A percentile compares a stretch with the other conserved stretches of the same genome.
Conservation (phyloP, 768 basidiomycete species). For the Omphalotus guepiniiformis region DNA sequence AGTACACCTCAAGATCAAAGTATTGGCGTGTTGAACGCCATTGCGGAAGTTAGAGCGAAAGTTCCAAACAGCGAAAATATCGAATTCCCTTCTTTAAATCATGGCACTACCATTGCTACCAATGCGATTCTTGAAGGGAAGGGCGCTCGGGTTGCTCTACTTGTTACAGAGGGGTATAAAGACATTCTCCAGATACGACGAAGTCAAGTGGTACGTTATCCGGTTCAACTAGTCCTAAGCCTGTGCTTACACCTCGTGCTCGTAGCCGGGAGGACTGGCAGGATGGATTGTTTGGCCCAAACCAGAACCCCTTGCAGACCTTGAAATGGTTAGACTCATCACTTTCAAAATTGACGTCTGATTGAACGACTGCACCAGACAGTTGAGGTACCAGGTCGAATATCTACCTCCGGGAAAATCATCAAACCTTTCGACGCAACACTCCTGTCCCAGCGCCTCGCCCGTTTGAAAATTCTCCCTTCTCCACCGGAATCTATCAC, state of each 20-base stretch:
- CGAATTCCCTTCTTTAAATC: constrained; percentile 16
- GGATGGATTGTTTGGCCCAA: constrained; percentile 27
- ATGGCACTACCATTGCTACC: constrained; percentile 26
- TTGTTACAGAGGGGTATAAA: constrained; percentile 26
- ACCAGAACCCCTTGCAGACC: constrained; percentile 23
- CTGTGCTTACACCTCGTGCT: neutral
- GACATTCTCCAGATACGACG: constrained; percentile 16
- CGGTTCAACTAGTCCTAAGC: neutral
- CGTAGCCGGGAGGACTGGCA: constrained; percentile 18
- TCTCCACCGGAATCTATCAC: constrained; percentile 20
- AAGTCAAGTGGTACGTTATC: constrained; percentile 10
- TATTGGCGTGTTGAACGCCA: constrained; percentile 21
- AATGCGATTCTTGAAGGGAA: constrained; percentile 28
- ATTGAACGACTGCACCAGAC: constrained; percentile 14
- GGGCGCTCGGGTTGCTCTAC: constrained; percentile 23
- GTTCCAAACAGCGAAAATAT: constrained; percentile 10
- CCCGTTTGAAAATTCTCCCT: constrained; percentile 14
- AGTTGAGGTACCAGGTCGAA: constrained; percentile 24
- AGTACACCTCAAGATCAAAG: constrained; percentile 26
- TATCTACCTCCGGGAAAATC: constrained; percentile 21
- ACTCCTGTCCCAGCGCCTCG: constrained; percentile 16
- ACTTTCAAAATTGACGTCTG: neutral
- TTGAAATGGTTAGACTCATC: constrained; percentile 21
- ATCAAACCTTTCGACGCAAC: constrained; percentile 20
- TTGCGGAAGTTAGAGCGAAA: constrained; percentile 18